These are phyloP conservation scores for Arabidopsis arenosa DNA, from an alignment of 345 rosid genomes.

Conservation along the genomic window DNA sequence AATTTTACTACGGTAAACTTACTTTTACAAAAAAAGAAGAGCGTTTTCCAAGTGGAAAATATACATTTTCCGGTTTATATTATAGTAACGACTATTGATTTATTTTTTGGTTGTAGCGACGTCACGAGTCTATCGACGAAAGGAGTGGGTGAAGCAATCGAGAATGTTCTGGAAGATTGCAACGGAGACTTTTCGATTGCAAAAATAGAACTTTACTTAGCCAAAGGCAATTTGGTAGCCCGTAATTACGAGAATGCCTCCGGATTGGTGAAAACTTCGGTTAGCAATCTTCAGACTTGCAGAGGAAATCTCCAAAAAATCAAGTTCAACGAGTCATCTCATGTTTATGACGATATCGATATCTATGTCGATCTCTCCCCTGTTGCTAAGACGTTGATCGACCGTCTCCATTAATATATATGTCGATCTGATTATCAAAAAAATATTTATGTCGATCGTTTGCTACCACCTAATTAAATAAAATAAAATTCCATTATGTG, in stretches of 20 bases:
- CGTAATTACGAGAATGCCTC: neutral
- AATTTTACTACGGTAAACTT: no score
- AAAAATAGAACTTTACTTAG: neutral
- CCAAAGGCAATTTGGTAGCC: neutral
- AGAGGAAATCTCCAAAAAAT: neutral
- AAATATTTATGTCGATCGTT: neutral
- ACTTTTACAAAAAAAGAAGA: no score
- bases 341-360: neutral
- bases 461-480: neutral
- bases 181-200: neutral
- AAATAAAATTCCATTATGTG: neutral
- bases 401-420: neutral
- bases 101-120: neutral
- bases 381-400: slow-evolving; percentile 9
- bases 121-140: neutral
- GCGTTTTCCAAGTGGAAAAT: no score
- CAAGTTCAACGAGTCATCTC: neutral
- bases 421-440: neutral
- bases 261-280: neutral
- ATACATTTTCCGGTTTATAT: no score
- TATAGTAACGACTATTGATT: no score
- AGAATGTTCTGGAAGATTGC: slow-evolving; percentile 19
- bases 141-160: neutral
- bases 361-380: neutral
- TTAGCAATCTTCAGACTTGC: slow-evolving; percentile 1